Conservation (phyloP, 495 filamentous ascomycete species). For the Penicillium cinerascens region DNA sequence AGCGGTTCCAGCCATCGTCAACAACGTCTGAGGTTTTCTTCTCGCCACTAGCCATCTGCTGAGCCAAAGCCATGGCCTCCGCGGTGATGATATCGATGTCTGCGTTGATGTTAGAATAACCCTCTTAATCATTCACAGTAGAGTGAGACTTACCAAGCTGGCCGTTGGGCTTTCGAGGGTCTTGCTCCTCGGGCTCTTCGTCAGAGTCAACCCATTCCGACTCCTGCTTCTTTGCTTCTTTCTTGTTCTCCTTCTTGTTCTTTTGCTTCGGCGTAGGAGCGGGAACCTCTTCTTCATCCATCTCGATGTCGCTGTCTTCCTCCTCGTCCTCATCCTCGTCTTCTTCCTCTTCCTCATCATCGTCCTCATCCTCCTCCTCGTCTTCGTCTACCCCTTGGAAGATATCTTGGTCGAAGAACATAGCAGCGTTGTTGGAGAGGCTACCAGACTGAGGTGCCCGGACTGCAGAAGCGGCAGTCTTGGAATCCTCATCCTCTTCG, state of each 20-base stretch:
- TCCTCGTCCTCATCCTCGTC: constrained; percentile 35
- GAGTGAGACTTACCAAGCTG: constrained; percentile 55
- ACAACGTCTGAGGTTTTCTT: constrained; percentile 71
- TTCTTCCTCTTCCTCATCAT: constrained; percentile 42
- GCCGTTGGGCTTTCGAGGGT: constrained; percentile 65
- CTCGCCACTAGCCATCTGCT: constrained; percentile 81
- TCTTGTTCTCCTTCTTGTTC: constrained; percentile 14
- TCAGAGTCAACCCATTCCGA: constrained; percentile 54
- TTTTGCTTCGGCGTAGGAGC: constrained; percentile 15
- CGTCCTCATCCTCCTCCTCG: constrained; percentile 34
- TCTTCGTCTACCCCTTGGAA: constrained; percentile 70
- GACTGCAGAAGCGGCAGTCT: constrained; percentile 47
- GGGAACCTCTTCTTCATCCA: constrained; percentile 14
- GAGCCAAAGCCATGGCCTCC: constrained; percentile 98
- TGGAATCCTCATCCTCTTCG: constrained; percentile 54
- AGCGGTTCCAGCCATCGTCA: constrained; percentile 92
- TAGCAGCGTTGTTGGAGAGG: constrained; percentile 74
- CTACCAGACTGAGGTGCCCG: constrained; percentile 41
- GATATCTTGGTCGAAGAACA: constrained; percentile 94
- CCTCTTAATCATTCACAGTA: neutral
- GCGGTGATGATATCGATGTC: constrained; percentile 98
- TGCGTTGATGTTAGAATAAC: constrained; percentile 35
- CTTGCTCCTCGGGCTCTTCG: constrained; percentile 63
- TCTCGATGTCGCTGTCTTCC: constrained; percentile 16
- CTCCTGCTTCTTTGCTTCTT: constrained; percentile 50